Evolutionary conservation across 2,329 filamentous ascomycete genomes (phyloP).

Genomic region (Nemania serpens): DNA sequence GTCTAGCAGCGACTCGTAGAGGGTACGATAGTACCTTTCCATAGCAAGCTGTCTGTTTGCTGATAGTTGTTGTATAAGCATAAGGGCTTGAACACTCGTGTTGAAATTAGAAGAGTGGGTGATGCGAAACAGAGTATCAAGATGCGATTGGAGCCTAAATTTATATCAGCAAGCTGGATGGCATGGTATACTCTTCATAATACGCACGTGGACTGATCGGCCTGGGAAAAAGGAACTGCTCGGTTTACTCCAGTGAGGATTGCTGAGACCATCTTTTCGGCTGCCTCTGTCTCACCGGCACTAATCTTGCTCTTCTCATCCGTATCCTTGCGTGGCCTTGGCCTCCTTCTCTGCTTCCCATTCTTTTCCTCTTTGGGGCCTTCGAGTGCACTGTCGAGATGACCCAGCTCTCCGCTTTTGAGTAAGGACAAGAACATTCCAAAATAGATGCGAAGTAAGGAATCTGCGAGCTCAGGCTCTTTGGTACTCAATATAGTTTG

Average conservation of each 20-base stretch:
- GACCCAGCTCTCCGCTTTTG: conserved; percentile 59
- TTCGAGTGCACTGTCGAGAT: conserved; percentile 47
- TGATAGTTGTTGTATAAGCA: conserved; percentile 92
- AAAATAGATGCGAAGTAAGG: conserved; percentile 90
- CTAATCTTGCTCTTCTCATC: conserved; percentile 42
- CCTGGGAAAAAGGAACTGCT: conserved; percentile 88
- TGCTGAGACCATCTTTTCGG: conserved; percentile 90
- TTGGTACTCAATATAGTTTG: conserved; percentile 90
- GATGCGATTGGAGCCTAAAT: conserved; percentile 76
- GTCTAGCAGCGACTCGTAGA: conserved; percentile 94
- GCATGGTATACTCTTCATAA: not conserved
- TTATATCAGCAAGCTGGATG: conserved; percentile 31
- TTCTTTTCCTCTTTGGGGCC: conserved; percentile 42
- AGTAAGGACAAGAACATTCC: conserved; percentile 82
- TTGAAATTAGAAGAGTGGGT: conserved; percentile 99
- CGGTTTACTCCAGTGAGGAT: conserved; percentile 94
- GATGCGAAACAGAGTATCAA: conserved; percentile 93
- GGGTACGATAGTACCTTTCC: conserved; percentile 91
- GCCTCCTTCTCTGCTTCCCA: conserved; percentile 54
- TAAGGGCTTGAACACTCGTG: conserved; percentile 92
- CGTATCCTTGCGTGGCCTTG: conserved; percentile 42
- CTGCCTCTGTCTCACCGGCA: conserved; percentile 66
- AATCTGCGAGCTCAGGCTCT: conserved; percentile 79
- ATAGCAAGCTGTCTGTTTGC: conserved; percentile 77
- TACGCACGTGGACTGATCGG: conserved; percentile 73